Conservation (phyloP, 257 asterid genomes). For the Henckelia pumila region DNA sequence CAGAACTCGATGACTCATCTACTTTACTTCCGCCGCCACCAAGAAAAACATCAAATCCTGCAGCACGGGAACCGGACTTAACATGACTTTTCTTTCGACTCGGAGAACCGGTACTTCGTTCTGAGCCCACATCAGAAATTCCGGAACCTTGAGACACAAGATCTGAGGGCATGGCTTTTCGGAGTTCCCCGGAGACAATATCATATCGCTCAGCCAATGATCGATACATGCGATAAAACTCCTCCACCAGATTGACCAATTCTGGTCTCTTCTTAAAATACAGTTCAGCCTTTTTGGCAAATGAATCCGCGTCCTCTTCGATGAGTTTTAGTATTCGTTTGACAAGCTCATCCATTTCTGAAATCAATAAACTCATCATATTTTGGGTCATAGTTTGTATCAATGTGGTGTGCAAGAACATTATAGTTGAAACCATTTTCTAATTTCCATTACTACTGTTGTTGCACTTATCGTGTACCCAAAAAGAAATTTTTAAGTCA, state of each 20-base stretch:
- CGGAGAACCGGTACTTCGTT: slow-evolving; percentile 50
- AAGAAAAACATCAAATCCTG: slow-evolving; percentile 80
- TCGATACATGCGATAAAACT: slow-evolving; percentile 57
- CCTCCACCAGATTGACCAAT: slow-evolving; percentile 60
- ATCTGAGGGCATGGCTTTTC: slow-evolving; percentile 63
- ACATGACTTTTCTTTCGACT: slow-evolving; percentile 42
- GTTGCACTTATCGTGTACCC: no score
- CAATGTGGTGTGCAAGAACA: neutral
- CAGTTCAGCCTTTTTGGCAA: slow-evolving; percentile 71
- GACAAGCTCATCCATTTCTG: slow-evolving; percentile 73
- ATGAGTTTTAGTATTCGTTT: slow-evolving; percentile 67
- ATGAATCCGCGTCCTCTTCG: slow-evolving; percentile 79
- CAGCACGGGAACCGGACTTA: slow-evolving; percentile 73
- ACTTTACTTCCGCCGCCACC: slow-evolving; percentile 59
- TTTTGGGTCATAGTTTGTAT: slow-evolving; percentile 27
- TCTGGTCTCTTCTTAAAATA: slow-evolving; percentile 74
- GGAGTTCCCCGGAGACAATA: slow-evolving; percentile 63
- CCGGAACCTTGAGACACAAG: slow-evolving; percentile 92
- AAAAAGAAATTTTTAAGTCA: no score
- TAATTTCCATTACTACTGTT: neutral
- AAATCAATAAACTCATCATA: slow-evolving; percentile 32
- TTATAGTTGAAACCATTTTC: neutral
- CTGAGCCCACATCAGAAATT: slow-evolving; percentile 68
- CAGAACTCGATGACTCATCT: slow-evolving; percentile 72
- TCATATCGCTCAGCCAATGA: slow-evolving; percentile 71